Conservation (phyloP, 805 yeast species). For the Candida chilensis region DNA sequence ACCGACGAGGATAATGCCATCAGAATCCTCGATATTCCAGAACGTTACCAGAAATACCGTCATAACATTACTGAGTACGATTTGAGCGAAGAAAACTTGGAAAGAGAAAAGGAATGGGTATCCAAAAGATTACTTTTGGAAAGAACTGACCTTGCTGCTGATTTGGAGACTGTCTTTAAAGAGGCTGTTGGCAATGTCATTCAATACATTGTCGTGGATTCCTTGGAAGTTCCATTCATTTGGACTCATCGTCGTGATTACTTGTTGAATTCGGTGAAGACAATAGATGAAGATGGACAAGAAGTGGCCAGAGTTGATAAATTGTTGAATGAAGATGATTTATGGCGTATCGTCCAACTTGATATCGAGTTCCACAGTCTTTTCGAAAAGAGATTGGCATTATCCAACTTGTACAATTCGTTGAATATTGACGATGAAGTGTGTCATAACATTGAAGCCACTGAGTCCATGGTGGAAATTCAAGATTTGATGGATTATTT, state of each 20-base stretch:
- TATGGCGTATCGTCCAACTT: constrained; percentile 83
- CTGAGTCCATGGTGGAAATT: constrained; percentile 63
- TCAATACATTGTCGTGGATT: constrained; percentile 66
- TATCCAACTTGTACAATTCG: constrained; percentile 44
- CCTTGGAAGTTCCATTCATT: constrained; percentile 88
- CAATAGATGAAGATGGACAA: constrained; percentile 23
- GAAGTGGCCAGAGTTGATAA: constrained; percentile 37
- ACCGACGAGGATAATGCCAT: constrained; percentile 89
- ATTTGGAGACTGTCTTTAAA: constrained; percentile 43
- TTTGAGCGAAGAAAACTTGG: constrained; percentile 59
- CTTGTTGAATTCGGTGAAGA: constrained; percentile 48
- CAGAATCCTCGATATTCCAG: constrained; percentile 84
- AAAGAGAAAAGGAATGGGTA: constrained; percentile 73
- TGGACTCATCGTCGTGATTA: constrained; percentile 95
- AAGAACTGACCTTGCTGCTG: constrained; percentile 35
- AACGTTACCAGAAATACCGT: constrained; percentile 78
- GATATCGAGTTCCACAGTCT: constrained; percentile 87
- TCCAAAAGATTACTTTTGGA: constrained; percentile 52
- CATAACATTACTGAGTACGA: constrained; percentile 58
- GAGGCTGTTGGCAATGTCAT: constrained; percentile 64
- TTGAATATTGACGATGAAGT: constrained; percentile 51
- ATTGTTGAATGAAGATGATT: constrained; percentile 67
- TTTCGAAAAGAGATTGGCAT: constrained; percentile 55
- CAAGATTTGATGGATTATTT: constrained; percentile 85
- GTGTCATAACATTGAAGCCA: constrained; percentile 42